phyloP scores from a whole-genome alignment of 805 yeast genomes.

The Zygoascus tannicola region DNA sequence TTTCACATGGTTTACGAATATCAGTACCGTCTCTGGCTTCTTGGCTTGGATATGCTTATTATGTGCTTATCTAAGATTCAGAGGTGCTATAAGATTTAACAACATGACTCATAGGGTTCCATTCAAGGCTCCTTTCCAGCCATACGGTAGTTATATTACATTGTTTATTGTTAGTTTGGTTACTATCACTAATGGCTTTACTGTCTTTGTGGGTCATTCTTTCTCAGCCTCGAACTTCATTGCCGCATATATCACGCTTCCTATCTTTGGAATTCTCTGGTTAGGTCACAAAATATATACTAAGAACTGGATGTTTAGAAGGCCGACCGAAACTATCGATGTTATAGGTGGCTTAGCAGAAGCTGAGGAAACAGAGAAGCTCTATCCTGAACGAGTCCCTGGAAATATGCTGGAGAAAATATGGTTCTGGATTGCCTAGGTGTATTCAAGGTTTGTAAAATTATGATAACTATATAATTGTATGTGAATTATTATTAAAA shows the following conservation, averaged over 20 bases:
- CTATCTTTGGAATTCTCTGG: slow-evolving; percentile 37
- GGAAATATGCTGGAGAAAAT: slow-evolving; percentile 35
- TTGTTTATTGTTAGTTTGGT: slow-evolving; percentile 42
- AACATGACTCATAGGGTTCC: slow-evolving; percentile 47
- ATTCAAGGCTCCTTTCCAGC: slow-evolving; percentile 47
- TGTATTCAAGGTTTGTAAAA: too few relatives aligned
- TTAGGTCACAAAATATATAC: slow-evolving; percentile 6
- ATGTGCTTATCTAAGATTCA: slow-evolving; percentile 50
- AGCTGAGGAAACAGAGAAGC: slow-evolving; percentile 45
- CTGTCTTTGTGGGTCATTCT: slow-evolving; percentile 50
- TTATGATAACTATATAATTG: too few relatives aligned
- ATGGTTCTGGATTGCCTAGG: slow-evolving; percentile 41
- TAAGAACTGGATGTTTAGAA: slow-evolving; percentile 28
- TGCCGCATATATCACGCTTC: slow-evolving; percentile 60
- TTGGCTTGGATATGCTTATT: slow-evolving; percentile 51
- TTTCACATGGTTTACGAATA: slow-evolving; percentile 57
- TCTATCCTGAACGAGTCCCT: slow-evolving; percentile 26
- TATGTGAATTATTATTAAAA: too few relatives aligned
- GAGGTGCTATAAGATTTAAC: slow-evolving; percentile 51
- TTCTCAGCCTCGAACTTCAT: slow-evolving; percentile 54
- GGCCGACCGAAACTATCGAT: slow-evolving; percentile 51
- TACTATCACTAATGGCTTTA: slow-evolving; percentile 60
- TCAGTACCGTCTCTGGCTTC: slow-evolving; percentile 59
- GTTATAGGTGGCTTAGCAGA: slow-evolving; percentile 47
- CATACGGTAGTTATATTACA: slow-evolving; percentile 48